Evolutionary conservation across 179 eudicot genomes (phyloP).

Genomic region (Beta lomatogona): DNA sequence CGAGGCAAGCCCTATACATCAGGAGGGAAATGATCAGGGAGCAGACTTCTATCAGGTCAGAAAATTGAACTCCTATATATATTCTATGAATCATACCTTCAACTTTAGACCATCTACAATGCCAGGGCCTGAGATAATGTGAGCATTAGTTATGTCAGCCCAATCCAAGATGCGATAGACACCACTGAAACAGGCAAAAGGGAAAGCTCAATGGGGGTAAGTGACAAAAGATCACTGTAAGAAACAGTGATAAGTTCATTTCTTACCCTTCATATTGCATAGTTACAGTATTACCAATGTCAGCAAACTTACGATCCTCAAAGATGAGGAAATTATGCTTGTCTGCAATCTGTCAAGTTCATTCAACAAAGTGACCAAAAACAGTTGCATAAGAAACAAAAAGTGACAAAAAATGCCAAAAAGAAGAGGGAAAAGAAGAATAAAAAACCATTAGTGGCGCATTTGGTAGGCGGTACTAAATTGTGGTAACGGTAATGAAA

Average conservation of each 20-base stretch:
- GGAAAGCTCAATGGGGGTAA: not conserved
- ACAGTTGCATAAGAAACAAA: constrained; percentile 12
- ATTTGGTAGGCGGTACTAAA: too few relatives aligned
- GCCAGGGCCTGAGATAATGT: constrained; percentile 91
- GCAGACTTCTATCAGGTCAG: not conserved
- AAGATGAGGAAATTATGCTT: constrained; percentile 90
- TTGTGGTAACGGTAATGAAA: too few relatives aligned
- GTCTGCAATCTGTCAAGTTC: constrained; percentile 75
- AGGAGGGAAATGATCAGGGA: not conserved
- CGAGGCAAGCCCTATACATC: constrained; percentile 65
- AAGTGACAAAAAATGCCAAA: not conserved
- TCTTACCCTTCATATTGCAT: constrained; percentile 95
- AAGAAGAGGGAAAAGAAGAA: too few relatives aligned
- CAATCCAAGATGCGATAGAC: constrained; percentile 79
- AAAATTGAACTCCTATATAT: not conserved
- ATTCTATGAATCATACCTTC: constrained; percentile 48
- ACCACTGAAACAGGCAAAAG: constrained; percentile 55
- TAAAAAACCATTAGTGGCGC: too few relatives aligned
- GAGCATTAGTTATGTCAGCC: constrained; percentile 84
- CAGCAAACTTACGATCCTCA: constrained; percentile 97
- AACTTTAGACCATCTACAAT: constrained; percentile 91
- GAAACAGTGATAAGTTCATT: constrained; percentile 1
- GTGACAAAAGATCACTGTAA: not conserved
- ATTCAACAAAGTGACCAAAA: constrained; percentile 3
- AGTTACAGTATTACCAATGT: constrained; percentile 92